Percentiles rank a stretch among this genome's conserved stretches.
Evolutionary conservation across 306 rosid species (phyloP).

Genomic region (Cicer arietinum): DNA sequence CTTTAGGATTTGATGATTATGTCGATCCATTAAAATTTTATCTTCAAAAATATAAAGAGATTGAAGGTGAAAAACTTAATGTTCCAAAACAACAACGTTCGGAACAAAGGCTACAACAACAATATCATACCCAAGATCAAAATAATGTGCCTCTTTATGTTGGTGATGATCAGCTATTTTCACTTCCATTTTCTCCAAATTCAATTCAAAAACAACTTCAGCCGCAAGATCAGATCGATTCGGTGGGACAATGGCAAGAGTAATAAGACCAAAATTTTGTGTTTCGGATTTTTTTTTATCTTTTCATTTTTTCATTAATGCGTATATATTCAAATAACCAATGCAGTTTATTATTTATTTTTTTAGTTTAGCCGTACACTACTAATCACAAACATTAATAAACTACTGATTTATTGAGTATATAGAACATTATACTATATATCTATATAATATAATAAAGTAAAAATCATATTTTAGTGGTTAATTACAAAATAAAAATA

Average conservation of each 20-base stretch:
- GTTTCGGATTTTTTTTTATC: neutral
- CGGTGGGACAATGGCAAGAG: conserved; percentile 52
- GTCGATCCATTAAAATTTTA: conserved; percentile 64
- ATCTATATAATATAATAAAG: too few species aligned
- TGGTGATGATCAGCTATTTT: conserved; percentile 54
- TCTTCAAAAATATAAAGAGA: conserved; percentile 72
- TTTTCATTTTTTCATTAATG: conserved; percentile 17
- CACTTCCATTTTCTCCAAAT: conserved; percentile 58
- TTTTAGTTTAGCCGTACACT: too few species aligned
- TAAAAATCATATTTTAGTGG: too few species aligned
- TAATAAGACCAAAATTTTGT: neutral
- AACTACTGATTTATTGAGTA: too few species aligned
- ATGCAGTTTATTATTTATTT: neutral
- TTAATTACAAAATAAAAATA: too few species aligned
- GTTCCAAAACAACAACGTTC: conserved; percentile 65
- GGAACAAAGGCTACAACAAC: conserved; percentile 51
- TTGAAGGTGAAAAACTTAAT: conserved; percentile 71
- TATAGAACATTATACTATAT: too few species aligned
- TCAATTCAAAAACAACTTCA: conserved; percentile 64
- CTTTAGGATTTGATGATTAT: conserved; percentile 71
- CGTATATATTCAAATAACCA: conserved; percentile 32
- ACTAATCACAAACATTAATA: too few species aligned
- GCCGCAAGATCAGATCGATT: conserved; percentile 57
- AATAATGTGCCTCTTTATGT: conserved; percentile 54
- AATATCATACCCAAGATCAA: conserved; percentile 44